phyloP scores from a whole-genome alignment of 495 filamentous ascomycete species.

The Lichina pygmaea region DNA sequence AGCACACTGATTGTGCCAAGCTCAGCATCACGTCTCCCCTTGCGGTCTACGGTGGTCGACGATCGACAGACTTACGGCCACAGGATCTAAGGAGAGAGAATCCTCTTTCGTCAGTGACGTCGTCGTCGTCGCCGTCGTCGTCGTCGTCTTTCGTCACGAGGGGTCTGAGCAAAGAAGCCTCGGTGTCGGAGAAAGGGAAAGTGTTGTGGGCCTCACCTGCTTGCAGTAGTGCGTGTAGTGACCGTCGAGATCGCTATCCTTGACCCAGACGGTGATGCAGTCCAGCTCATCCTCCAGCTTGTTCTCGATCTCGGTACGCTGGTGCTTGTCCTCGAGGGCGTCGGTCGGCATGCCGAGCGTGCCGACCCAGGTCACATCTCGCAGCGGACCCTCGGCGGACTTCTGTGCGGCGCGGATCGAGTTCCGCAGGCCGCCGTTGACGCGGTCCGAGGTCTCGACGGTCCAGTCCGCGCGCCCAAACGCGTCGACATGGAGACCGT shows the following conservation, averaged over 20 bases:
- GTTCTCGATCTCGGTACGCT: conserved; percentile 54
- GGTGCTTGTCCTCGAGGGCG: conserved; percentile 34
- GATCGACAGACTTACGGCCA: conserved; percentile 24
- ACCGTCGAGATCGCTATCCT: conserved; percentile 70
- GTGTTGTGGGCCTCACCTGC: conserved; percentile 2
- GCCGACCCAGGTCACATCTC: conserved; percentile 61
- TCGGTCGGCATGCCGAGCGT: conserved; percentile 83
- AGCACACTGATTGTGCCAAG: conserved; percentile 27
- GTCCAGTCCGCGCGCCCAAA: conserved; percentile 49
- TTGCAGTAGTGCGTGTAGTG: conserved; percentile 90
- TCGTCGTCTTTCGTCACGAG: background rate
- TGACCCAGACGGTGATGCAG: conserved; percentile 55
- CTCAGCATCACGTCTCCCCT: conserved; percentile 3
- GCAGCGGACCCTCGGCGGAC: conserved; percentile 16
- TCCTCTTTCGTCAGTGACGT: background rate
- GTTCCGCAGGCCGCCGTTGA: conserved; percentile 74
- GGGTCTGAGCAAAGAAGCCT: no score
- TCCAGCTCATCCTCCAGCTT: conserved; percentile 51
- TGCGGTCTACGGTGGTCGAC: conserved; percentile 4
- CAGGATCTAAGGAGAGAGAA: conserved; percentile 26
- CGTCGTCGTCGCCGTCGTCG: no score
- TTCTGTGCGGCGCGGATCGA: conserved; percentile 52
- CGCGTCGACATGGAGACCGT: conserved; percentile 17
- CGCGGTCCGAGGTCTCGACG: conserved; percentile 62
- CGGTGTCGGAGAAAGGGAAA: background rate